phyloP scores from a whole-genome alignment of 345 rosid species.

The Gossypium thurberi region DNA sequence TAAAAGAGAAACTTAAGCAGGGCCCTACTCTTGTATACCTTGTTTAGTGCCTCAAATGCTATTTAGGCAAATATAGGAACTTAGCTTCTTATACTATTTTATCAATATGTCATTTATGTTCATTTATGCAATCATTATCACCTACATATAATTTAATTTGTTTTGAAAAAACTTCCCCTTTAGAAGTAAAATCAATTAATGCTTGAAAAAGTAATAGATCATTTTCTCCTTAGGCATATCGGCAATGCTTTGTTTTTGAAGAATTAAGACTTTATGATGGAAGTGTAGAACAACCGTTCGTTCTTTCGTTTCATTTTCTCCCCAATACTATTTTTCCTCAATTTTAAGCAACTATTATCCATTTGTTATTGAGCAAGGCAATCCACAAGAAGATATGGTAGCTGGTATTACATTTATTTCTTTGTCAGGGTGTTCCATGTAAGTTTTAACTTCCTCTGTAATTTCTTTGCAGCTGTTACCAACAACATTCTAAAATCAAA shows the following conservation, averaged over 20 bases:
- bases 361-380: not conserved
- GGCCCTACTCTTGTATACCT: not conserved
- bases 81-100: not conserved
- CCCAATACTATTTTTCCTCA: not conserved
- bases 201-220: not conserved
- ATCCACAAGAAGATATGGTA: not conserved
- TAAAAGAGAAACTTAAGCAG: not conserved
- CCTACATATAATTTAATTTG: not conserved
- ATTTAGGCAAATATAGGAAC: not conserved
- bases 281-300: not conserved
- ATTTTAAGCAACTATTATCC: not conserved
- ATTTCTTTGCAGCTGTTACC: conserved; percentile 50
- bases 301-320: not conserved
- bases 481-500: conserved; percentile 57
- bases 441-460: not conserved
- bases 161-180: too few species aligned
- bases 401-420: not conserved
- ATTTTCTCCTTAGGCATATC: not conserved
- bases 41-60: not conserved
- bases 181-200: not conserved
- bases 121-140: not conserved
- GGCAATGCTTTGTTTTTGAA: not conserved
- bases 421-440: not conserved
- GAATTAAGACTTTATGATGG: not conserved
- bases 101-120: not conserved